Conservation (phyloP, 768 basidiomycete species). For the Macrolepiota fuliginosa region DNA sequence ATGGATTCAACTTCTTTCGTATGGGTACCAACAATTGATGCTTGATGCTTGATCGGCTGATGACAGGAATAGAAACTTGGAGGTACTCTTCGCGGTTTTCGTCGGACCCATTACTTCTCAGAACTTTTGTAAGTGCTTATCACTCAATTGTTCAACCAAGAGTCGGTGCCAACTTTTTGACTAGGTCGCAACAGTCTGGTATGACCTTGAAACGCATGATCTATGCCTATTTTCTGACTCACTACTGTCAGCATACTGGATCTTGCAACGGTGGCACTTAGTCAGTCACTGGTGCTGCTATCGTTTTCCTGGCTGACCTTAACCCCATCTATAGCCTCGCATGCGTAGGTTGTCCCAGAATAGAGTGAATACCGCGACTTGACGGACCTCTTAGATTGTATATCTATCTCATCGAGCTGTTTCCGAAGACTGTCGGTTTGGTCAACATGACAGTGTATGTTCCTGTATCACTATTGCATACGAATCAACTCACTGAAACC, state of each 20-base stretch:
- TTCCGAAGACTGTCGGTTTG: conserved; percentile 21
- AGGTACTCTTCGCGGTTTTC: conserved; percentile 24
- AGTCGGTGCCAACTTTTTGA: background rate
- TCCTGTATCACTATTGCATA: background rate
- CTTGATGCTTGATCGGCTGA: background rate
- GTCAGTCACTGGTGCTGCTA: background rate
- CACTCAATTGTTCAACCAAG: background rate
- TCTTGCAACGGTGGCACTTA: background rate
- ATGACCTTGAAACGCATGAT: background rate
- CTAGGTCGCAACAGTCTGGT: conserved; percentile 18
- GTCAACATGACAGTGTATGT: conserved; percentile 20
- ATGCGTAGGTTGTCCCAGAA: conserved; percentile 12
- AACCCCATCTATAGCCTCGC: conserved; percentile 12
- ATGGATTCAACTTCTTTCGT: conserved; percentile 31
- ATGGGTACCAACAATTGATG: conserved; percentile 1
- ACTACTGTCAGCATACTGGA: background rate
- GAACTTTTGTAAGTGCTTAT: conserved; percentile 18
- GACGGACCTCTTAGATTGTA: conserved; percentile 18
- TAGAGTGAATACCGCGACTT: background rate
- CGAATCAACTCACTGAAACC: background rate
- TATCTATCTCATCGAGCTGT: conserved; percentile 22
- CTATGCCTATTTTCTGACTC: background rate
- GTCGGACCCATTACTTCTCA: conserved; percentile 9
- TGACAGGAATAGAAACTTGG: conserved; percentile 22
- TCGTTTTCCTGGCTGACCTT: background rate